Evolutionary conservation across 139 green algal genomes (phyloP), one percentile per base, ranked within the genome.

Genomic region (Haematococcus lacustris): DNA sequence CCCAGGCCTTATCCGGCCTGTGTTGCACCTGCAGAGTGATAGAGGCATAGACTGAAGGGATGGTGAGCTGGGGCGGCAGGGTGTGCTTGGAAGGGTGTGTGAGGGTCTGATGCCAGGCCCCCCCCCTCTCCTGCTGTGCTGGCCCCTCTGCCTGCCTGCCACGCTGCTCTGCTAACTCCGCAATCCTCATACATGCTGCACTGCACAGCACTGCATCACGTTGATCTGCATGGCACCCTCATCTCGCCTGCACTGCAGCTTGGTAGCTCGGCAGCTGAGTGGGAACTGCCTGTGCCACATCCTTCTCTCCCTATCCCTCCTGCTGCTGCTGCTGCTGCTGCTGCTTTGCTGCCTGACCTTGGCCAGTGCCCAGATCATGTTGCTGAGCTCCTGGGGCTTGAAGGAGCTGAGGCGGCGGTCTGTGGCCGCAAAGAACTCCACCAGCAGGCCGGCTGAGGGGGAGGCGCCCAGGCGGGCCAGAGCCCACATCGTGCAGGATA

Each of bases 291-390:
- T 25, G 4, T 28, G 53, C 7, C 30, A 23, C 59, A 66, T 6
- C 59, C 4, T 21, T 32, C 59, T 5, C 30, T 21, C 30, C 59
- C 59, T 39, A 13, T 13, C 59, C 30, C 63, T 47, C 62, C n/a
- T n/a, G n/a, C n/a, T n/a, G n/a, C n/a, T n/a, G n/a, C n/a, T n/a
- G n/a, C n/a, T n/a, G n/a, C n/a, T n/a, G n/a, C n/a, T n/a, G n/a
- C n/a, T n/a, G n/a, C n/a, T n/a, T n/a, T n/a, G 53, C n/a, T 43
- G 34, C 13, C 41, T 30, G 62, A 85, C 66, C 34, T 39, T 38
- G 3, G 80, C 80, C 50, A 85, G 70, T 53, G 73, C 76, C 76
- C 76, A 82, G 13, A 76, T 47, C 74, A 85, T 76, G 50, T 64
- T 78, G 2, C 30, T 61, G 28, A 85, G 76, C 73, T 85, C 80